These are phyloP conservation scores for Parachlorella kessleri DNA, from an alignment of 139 green algal genomes.

Conservation along the genomic window DNA sequence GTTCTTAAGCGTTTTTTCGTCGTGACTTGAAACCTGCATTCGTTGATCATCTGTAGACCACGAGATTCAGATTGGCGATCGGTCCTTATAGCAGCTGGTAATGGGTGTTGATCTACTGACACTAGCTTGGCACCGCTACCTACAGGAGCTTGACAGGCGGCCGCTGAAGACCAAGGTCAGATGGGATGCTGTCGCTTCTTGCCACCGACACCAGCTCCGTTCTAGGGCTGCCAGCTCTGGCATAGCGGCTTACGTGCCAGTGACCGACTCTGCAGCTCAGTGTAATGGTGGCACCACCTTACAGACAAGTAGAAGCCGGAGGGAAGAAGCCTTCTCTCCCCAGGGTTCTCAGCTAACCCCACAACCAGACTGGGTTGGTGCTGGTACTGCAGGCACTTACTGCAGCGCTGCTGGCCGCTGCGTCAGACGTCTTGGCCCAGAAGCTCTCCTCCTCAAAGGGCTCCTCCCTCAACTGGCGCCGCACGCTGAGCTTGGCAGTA, in stretches of 20 bases:
- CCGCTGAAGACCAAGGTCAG: conserved; percentile 30
- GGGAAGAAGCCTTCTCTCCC: too few species aligned
- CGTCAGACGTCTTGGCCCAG: conserved; percentile 37
- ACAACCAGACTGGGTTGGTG: too few species aligned
- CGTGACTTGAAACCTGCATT: not conserved
- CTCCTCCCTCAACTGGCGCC: conserved; percentile 22
- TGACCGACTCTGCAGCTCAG: not conserved
- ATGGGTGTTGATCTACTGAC: not conserved
- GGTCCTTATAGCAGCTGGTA: not conserved
- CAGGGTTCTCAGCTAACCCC: not conserved
- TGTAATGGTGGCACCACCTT: not conserved
- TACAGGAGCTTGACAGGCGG: conserved; percentile 6
- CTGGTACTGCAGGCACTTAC: conserved; percentile 23
- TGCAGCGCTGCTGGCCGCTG: conserved; percentile 1
- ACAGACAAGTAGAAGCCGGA: not conserved
- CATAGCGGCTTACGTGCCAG: not conserved
- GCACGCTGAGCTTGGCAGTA: conserved; percentile 14
- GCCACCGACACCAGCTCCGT: not conserved
- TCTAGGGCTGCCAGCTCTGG: not conserved
- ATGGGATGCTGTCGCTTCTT: not conserved
- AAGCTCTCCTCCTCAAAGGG: not conserved
- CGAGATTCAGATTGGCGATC: too few species aligned
- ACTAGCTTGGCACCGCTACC: conserved; percentile 23
- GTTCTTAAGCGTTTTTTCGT: not conserved
- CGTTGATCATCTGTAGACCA: too few species aligned